A percentile compares a stretch with the other conserved stretches of the same genome.
phyloP scores from a whole-genome alignment of 1,284 basidiomycete species.

The Rhodofomes roseus region DNA sequence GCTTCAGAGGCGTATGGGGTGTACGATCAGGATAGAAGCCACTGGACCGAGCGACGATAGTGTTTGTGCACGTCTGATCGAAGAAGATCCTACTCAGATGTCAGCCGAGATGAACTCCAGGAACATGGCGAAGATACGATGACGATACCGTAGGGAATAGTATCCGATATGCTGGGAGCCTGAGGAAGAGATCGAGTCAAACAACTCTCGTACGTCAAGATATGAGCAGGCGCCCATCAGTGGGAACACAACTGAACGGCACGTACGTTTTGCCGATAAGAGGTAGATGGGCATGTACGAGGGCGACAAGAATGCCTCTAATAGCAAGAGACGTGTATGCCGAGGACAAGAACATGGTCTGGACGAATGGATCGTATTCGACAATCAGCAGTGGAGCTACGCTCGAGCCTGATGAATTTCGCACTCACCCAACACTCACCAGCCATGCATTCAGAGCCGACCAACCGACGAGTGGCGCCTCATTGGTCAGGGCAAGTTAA shows the following conservation, averaged over 20 bases:
- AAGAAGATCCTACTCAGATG: not conserved
- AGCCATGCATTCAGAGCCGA: not conserved
- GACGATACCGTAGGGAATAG: not conserved
- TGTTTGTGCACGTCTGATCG: not conserved
- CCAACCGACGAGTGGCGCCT: not conserved
- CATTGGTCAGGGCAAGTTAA: not conserved
- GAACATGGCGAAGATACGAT: not conserved
- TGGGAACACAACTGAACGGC: not conserved
- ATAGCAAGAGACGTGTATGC: too few species aligned
- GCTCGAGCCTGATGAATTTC: too few species aligned
- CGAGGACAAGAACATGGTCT: too few species aligned
- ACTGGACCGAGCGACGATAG: not conserved
- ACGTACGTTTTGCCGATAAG: not conserved
- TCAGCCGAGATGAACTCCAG: not conserved
- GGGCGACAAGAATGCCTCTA: too few species aligned
- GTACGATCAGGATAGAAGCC: not conserved
- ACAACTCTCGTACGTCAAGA: not conserved
- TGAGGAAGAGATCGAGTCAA: not conserved
- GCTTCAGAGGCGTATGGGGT: not conserved
- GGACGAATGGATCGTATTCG: too few species aligned
- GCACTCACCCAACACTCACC: too few species aligned
- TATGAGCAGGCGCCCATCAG: not conserved
- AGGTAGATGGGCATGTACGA: not conserved
- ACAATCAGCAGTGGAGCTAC: too few species aligned
- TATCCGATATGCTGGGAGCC: not conserved